Conservation (phyloP, 208 protist species). For the Leishmania guyanensis region DNA sequence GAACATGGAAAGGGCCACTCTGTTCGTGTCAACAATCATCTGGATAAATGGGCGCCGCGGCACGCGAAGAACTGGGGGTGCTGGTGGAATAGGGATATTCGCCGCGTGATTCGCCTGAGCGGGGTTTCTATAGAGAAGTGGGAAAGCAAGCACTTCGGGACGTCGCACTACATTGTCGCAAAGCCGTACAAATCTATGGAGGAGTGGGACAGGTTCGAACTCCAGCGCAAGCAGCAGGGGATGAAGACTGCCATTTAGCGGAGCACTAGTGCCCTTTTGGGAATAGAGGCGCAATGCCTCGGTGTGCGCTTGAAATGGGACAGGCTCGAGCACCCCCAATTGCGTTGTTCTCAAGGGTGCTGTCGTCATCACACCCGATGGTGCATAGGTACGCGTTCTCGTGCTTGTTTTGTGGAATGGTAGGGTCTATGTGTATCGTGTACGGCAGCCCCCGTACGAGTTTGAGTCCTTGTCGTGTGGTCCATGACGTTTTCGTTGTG, state of each 20-base stretch:
- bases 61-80: slow-evolving; percentile 89
- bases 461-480: background rate
- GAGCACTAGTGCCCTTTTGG: background rate
- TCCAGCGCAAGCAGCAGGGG: slow-evolving; percentile 13
- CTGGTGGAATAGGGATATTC: slow-evolving; percentile 91
- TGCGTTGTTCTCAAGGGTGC: background rate
- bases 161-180: slow-evolving; percentile 83
- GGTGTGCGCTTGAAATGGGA: background rate
- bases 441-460: background rate
- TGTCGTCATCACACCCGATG: background rate
- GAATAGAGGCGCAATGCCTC: background rate
- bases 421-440: background rate
- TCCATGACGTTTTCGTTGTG: background rate
- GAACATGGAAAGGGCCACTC: slow-evolving; percentile 85
- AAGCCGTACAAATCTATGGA: slow-evolving; percentile 84
- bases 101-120: slow-evolving; percentile 65
- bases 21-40: slow-evolving; percentile 72
- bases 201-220: slow-evolving; percentile 56
- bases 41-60: slow-evolving; percentile 82
- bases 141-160: slow-evolving; percentile 87
- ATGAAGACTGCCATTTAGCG: slow-evolving; percentile 13
- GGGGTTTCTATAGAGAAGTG: slow-evolving; percentile 67
- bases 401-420: background rate
- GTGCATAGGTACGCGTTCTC: background rate
- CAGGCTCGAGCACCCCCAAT: background rate